Evolutionary conservation across 768 basidiomycete species (phyloP).

Genomic region (Trametes cubensis): DNA sequence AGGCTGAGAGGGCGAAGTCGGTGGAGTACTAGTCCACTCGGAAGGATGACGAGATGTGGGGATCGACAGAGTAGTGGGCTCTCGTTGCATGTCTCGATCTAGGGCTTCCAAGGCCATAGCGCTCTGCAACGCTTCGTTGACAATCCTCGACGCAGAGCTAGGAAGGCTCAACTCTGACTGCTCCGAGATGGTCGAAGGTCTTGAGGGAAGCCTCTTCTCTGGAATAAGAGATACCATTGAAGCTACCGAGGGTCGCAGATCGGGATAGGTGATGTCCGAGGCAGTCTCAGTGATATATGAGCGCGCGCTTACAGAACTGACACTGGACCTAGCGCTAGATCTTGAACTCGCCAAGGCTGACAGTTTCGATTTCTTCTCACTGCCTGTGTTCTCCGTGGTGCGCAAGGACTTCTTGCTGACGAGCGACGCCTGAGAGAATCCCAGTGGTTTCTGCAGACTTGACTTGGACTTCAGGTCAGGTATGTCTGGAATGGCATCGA

Average conservation of each 20-base stretch:
- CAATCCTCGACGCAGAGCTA: slow-evolving; percentile 61
- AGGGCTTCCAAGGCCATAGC: slow-evolving; percentile 64
- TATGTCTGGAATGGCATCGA: slow-evolving; percentile 57
- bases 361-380: slow-evolving; percentile 59
- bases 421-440: slow-evolving; percentile 20
- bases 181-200: slow-evolving; percentile 57
- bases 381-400: slow-evolving; percentile 12
- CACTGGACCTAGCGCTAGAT: slow-evolving; percentile 40
- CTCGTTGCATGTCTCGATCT: slow-evolving; percentile 36
- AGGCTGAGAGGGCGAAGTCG: slow-evolving; percentile 1
- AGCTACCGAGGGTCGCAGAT: slow-evolving; percentile 64
- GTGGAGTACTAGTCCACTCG: slow-evolving; percentile 3
- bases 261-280: slow-evolving; percentile 74
- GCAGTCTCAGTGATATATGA: slow-evolving; percentile 55
- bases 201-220: slow-evolving; percentile 23
- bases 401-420: slow-evolving; percentile 22
- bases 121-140: slow-evolving; percentile 67
- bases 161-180: slow-evolving; percentile 31
- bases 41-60: slow-evolving; percentile 11
- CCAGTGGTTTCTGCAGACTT: slow-evolving; percentile 26
- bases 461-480: slow-evolving; percentile 56
- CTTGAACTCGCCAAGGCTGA: slow-evolving; percentile 69
- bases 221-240: slow-evolving; percentile 42
- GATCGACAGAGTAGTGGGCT: slow-evolving; percentile 6
- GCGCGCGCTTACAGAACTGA: slow-evolving; percentile 56